Evolutionary conservation across 2,329 filamentous ascomycete species (phyloP).

Genomic region (Madurella fahalii): DNA sequence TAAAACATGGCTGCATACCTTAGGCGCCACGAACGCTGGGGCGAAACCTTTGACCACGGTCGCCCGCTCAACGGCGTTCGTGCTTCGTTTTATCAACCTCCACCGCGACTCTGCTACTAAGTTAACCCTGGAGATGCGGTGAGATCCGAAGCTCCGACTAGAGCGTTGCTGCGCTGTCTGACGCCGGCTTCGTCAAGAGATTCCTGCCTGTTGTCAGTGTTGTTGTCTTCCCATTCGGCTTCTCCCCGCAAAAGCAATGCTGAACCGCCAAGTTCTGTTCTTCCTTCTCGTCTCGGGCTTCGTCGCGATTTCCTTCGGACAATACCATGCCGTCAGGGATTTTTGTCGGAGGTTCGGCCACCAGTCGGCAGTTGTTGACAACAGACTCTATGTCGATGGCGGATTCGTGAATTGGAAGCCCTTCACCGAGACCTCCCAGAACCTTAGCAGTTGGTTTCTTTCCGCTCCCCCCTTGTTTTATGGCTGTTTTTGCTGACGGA

Average conservation of each 20-base stretch:
- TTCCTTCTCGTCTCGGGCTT: not conserved
- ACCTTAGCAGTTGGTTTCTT: slow-evolving; percentile 12
- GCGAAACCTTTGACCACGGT: too few species aligned
- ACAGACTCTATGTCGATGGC: slow-evolving; percentile 18
- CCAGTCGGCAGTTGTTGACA: slow-evolving; percentile 19
- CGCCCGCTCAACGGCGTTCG: too few species aligned
- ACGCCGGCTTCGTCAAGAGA: not conserved
- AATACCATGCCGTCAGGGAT: slow-evolving; percentile 17
- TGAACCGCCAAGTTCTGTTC: not conserved
- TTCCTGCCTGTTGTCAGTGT: not conserved
- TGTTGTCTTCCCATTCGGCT: not conserved
- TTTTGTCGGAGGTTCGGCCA: slow-evolving; percentile 19
- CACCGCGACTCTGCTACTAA: not conserved
- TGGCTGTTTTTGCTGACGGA: not conserved
- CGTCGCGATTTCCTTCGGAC: not conserved
- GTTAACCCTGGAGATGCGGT: not conserved
- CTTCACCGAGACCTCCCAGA: slow-evolving; percentile 7
- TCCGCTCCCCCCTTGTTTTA: not conserved
- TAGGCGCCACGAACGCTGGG: too few species aligned
- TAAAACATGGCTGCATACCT: too few species aligned
- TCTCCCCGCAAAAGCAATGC: not conserved
- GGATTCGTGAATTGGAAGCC: slow-evolving; percentile 19
- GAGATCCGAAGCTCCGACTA: not conserved
- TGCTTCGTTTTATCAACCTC: not conserved
- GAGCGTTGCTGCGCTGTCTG: not conserved